A percentile compares a stretch with the other conserved stretches of the same genome.
Conservation (phyloP, 2,329 filamentous ascomycete genomes). For the Lachnellula subtilissima region DNA sequence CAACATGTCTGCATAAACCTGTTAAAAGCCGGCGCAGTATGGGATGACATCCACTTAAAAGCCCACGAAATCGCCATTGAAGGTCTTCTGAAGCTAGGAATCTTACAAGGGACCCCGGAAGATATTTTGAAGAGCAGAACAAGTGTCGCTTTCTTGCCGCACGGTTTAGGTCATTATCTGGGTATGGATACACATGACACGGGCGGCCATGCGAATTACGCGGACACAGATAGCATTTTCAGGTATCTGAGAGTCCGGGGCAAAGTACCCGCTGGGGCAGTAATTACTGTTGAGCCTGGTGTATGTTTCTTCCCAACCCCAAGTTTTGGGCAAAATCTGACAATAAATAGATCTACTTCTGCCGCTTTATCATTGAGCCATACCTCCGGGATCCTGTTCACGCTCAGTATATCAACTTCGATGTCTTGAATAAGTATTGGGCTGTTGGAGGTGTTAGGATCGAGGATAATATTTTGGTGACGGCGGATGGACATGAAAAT, state of each 20-base stretch:
- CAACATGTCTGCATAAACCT: conserved; percentile 70
- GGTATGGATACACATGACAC: conserved; percentile 92
- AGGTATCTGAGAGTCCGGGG: conserved; percentile 78
- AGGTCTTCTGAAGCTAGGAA: conserved; percentile 69
- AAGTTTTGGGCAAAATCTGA: neutral
- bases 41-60: conserved; percentile 75
- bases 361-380: conserved; percentile 78
- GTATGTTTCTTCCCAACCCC: conserved; percentile 42
- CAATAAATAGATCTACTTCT: conserved; percentile 70
- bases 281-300: conserved; percentile 93
- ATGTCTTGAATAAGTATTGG: conserved; percentile 75
- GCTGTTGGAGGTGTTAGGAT: conserved; percentile 70
- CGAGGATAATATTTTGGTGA: conserved; percentile 71
- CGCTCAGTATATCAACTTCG: conserved; percentile 69
- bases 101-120: conserved; percentile 62
- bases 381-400: conserved; percentile 70
- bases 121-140: conserved; percentile 74
- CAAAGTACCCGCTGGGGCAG: conserved; percentile 67
- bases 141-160: conserved; percentile 87
- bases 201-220: conserved; percentile 71
- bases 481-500: conserved; percentile 64
- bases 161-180: conserved; percentile 85
- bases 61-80: conserved; percentile 80
- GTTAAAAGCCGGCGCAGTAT: conserved; percentile 68
- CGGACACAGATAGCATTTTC: conserved; percentile 79